Percentiles rank a stretch among this genome's conserved stretches.
Conservation (phyloP, 2,329 filamentous ascomycete genomes). For the Botrytis porri region DNA sequence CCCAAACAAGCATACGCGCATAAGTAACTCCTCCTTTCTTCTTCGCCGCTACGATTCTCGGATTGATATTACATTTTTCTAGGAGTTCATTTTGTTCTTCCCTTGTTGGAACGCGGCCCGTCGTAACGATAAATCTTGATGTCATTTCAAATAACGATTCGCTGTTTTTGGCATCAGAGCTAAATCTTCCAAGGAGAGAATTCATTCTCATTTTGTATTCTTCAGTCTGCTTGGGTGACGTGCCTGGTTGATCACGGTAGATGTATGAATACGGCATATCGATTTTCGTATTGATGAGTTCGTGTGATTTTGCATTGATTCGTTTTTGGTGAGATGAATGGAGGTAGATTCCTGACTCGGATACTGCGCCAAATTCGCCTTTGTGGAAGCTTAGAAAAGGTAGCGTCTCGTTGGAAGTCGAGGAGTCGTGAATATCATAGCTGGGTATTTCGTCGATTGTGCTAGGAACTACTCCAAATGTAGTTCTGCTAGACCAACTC, state of each 20-base stretch:
- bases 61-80: background rate
- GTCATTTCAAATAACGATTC: background rate
- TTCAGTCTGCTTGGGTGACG: background rate
- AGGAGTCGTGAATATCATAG: background rate
- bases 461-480: conserved; percentile 35
- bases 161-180: background rate
- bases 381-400: conserved; percentile 11
- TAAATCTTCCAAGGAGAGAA: background rate
- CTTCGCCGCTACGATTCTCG: background rate
- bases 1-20: background rate
- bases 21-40: background rate
- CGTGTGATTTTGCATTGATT: background rate
- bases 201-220: background rate
- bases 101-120: background rate
- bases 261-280: conserved; percentile 47
- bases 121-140: background rate
- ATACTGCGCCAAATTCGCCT: conserved; percentile 60
- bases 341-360: conserved; percentile 48
- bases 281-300: conserved; percentile 41
- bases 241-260: conserved; percentile 14
- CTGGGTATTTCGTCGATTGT: conserved; percentile 34
- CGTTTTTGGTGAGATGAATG: conserved; percentile 6
- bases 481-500: conserved; percentile 22
- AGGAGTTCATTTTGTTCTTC: background rate
- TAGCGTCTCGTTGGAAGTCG: background rate